Evolutionary conservation across 169 alveolate genomes (phyloP).

Genomic region (Cryptosporidium xiaoi): DNA sequence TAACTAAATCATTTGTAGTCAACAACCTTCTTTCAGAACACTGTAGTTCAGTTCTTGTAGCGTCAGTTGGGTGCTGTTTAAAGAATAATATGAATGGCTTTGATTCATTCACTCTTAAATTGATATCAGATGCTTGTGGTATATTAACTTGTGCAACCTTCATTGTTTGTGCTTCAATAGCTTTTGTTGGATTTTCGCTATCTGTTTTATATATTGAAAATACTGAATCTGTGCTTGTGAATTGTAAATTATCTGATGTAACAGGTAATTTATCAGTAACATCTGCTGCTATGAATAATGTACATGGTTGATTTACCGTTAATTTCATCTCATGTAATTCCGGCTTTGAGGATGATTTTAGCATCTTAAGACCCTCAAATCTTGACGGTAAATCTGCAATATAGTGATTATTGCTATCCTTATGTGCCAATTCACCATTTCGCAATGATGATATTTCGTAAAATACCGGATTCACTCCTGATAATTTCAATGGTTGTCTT

Average conservation of each 20-base stretch:
- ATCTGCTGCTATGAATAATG: slow-evolving; percentile 78
- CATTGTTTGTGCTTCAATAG: slow-evolving; percentile 69
- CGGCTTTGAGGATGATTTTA: slow-evolving; percentile 73
- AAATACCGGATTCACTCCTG: slow-evolving; percentile 86
- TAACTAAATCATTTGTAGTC: slow-evolving; percentile 75
- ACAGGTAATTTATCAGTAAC: slow-evolving; percentile 77
- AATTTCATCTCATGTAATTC: slow-evolving; percentile 73
- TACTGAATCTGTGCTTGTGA: slow-evolving; percentile 75
- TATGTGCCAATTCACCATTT: slow-evolving; percentile 88
- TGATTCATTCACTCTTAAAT: slow-evolving; percentile 45
- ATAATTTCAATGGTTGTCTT: slow-evolving; percentile 81
- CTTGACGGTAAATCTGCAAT: slow-evolving; percentile 88
- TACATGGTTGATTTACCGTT: slow-evolving; percentile 77
- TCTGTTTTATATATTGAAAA: slow-evolving; percentile 75
- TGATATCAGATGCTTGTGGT: slow-evolving; percentile 73
- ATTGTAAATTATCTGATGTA: slow-evolving; percentile 55
- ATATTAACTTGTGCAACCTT: slow-evolving; percentile 72
- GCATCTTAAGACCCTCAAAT: slow-evolving; percentile 79
- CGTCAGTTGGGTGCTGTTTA: slow-evolving; percentile 70
- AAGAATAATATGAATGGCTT: slow-evolving; percentile 78
- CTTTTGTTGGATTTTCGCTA: slow-evolving; percentile 21
- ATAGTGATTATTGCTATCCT: slow-evolving; percentile 79
- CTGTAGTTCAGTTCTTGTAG: slow-evolving; percentile 32
- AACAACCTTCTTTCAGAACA: slow-evolving; percentile 59
- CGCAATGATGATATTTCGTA: slow-evolving; percentile 84